Conservation (phyloP, 139 green algal genomes). For the Zygnema cylindricum region DNA sequence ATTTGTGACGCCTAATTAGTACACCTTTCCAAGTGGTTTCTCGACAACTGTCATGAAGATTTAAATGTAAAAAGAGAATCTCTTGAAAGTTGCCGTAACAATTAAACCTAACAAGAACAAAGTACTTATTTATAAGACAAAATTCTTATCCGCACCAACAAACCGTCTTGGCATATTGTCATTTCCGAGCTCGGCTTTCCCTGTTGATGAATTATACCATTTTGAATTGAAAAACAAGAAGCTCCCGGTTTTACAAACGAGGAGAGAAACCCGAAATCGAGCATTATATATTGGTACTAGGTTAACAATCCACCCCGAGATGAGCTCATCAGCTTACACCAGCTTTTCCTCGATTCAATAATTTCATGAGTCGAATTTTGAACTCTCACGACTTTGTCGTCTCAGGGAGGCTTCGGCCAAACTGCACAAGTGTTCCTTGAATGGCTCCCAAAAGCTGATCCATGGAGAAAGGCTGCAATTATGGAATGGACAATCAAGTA, state of each 20-base stretch:
- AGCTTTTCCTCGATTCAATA: neutral
- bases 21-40: neutral
- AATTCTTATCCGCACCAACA: neutral
- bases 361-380: neutral
- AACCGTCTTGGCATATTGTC: neutral
- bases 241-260: too few relatives aligned
- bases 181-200: neutral
- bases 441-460: slow-evolving; percentile 7
- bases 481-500: too few relatives aligned
- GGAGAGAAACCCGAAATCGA: too few relatives aligned
- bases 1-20: too few relatives aligned
- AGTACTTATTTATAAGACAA: neutral
- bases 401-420: neutral
- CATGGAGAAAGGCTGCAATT: slow-evolving; percentile 17
- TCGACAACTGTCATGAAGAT: neutral
- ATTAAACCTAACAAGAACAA: neutral
- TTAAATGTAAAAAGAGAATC: neutral
- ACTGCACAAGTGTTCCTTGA: neutral
- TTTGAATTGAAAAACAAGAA: too few relatives aligned
- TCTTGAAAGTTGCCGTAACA: neutral
- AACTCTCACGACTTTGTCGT: neutral
- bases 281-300: neutral
- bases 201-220: neutral
- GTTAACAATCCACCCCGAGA: too few relatives aligned
- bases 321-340: neutral